Percentiles rank a stretch among this genome's conserved stretches.
phyloP scores from a whole-genome alignment of 352 stramenopile genomes.

The Poterioochromonas sp. region DNA sequence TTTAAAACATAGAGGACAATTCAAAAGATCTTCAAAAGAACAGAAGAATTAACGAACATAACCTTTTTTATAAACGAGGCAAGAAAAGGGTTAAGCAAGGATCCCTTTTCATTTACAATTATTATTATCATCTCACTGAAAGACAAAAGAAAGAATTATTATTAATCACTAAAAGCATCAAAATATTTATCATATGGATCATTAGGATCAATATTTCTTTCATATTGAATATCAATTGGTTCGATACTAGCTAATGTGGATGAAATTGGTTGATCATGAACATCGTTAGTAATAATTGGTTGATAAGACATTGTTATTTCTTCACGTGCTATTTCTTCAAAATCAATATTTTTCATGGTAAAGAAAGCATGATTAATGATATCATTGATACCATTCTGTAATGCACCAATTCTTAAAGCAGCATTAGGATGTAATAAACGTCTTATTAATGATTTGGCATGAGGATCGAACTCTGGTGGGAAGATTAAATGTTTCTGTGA shows the following conservation, averaged over 20 bases:
- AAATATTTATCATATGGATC: neutral
- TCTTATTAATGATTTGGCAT: constrained; percentile 51
- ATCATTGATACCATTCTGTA: constrained; percentile 58
- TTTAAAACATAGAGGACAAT: too few relatives aligned
- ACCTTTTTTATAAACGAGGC: too few relatives aligned
- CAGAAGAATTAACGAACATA: too few relatives aligned
- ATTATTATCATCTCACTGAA: neutral
- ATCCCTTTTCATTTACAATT: neutral
- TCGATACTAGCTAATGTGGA: neutral
- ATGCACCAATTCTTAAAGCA: constrained; percentile 63
- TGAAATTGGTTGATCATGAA: neutral
- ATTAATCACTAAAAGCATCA: neutral
- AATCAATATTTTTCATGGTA: neutral
- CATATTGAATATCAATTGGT: neutral
- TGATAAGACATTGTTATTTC: constrained; percentile 8
- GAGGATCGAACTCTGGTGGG: constrained; percentile 13
- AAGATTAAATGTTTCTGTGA: constrained; percentile 28
- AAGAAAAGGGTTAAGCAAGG: too few relatives aligned
- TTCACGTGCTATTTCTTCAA: neutral
- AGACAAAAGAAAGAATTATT: neutral
- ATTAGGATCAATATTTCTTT: neutral
- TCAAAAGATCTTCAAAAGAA: too few relatives aligned
- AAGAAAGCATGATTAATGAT: constrained; percentile 45
- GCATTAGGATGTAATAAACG: constrained; percentile 68
- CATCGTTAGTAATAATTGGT: neutral